Percentiles rank a stretch among this genome's conserved stretches.
Conservation (phyloP, 805 yeast species). For the Monosporozyma unispora region DNA sequence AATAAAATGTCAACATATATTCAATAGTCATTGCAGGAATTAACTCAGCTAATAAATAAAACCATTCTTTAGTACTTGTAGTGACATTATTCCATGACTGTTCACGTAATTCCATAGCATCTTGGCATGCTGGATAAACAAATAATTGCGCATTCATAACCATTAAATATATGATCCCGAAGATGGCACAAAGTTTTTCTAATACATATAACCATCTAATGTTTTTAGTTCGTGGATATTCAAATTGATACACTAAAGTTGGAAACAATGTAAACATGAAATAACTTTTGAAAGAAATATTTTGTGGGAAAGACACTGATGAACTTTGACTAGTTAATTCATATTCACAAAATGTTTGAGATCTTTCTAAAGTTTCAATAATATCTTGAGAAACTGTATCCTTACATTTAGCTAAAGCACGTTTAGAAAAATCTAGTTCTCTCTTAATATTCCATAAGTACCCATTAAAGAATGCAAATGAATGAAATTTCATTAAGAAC, state of each 20-base stretch:
- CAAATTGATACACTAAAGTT: constrained; percentile 72
- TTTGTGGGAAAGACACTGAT: constrained; percentile 50
- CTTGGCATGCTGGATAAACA: constrained; percentile 64
- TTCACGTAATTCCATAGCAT: constrained; percentile 45
- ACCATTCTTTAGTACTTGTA: constrained; percentile 20
- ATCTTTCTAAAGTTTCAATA: constrained; percentile 33
- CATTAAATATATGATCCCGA: constrained; percentile 82
- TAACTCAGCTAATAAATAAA: constrained; percentile 49
- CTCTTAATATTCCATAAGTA: constrained; percentile 60
- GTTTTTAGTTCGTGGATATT: constrained; percentile 64
- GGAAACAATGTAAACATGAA: constrained; percentile 84
- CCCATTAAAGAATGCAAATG: constrained; percentile 87
- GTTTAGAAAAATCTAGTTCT: constrained; percentile 45
- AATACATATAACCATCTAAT: constrained; percentile 63
- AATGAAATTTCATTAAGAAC: constrained; percentile 89
- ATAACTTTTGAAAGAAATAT: constrained; percentile 55
- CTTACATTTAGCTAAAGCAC: constrained; percentile 35
- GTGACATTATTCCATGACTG: constrained; percentile 16
- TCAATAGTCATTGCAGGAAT: constrained; percentile 71
- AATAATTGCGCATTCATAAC: constrained; percentile 65
- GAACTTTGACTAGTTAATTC: constrained; percentile 57
- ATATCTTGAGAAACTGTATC: constrained; percentile 18
- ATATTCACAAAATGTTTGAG: constrained; percentile 59
- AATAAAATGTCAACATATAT: constrained; percentile 70
- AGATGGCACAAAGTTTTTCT: constrained; percentile 66